Base-by-base conservation (phyloP, 1,284 basidiomycete species). In the Clitocybe nebularis region DNA sequence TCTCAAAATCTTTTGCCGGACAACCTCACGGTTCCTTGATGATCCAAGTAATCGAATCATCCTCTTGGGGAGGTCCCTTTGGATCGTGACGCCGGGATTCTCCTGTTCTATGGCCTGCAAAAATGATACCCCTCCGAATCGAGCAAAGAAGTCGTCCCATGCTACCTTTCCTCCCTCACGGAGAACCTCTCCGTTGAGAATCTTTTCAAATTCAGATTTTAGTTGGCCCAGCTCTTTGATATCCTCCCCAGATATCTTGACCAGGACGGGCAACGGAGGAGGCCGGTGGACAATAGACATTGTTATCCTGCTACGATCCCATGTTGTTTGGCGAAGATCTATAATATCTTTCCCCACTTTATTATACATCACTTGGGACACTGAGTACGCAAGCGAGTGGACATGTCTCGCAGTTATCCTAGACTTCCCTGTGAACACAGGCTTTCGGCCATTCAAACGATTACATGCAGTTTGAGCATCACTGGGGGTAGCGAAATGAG, bases 91-190 rank as follows among this genome's bases (percentile, higher is more conserved):
- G 1, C 59, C 62, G 0, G 62, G 57, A 28, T 72, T 51, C 5
- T 50, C 44, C 1, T 41, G 45, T 44, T 75, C 64, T 11, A 84
- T 44, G 1, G 64, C 54, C 0, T 63, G 49, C 21, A 86, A 43
- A 54, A 72, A 85, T 0, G 17, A 25, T 0, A 39, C 36, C 0
- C 84, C 83, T 3, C 57, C 56, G 0, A 50, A 43, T 4, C 66
- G 49, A 13, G 55, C 54, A 45, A 87, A 80, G 57, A 75, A 85
- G 1, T 67, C 62, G 47, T 86, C 79, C 84, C 84, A 88, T 1
- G 75, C 62, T 3, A 68, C 60, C 32, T 71, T 71, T 10, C 69
- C 73, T 29, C 75, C 67, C 14, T 72, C 53, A 13, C 59, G 66
- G 22, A 85, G 58, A 2, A 70, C 62, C 49, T 86, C 79, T 0